Evolutionary conservation across 73 alveolate species (phyloP), one percentile per base, ranked within the genome.

Genomic region (Paramecium caudatum): DNA sequence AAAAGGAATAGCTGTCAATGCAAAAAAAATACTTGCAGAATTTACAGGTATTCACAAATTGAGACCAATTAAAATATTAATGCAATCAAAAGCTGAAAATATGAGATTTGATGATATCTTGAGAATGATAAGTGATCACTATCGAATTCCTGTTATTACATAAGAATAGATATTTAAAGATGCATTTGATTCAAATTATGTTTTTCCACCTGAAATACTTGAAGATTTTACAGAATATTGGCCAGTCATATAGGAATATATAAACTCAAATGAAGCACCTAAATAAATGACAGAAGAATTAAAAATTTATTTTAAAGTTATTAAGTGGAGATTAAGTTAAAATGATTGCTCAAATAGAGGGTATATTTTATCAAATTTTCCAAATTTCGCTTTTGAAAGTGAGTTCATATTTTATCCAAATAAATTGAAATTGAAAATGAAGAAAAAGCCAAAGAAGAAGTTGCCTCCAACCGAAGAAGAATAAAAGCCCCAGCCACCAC

Each of bases 321-420:
- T 86, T 0, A 86, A 78, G 41, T 86, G 93, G 93, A 86, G 93
- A 86, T 63, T 86, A 36, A 41, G 65, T 15, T 63, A 86, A 63
- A 86, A 86, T 63, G 93, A 92, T 39, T 96, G 99, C 81, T 92
- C 96, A 84, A 97, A 97, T 83, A 91, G 99, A 74, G 99, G 99
- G 6, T 97, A 95, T 91, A 94, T 97, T 80, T 94, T 97, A 34
- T 97, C 94, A 48, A 98, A 98, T 15, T 97, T 86, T 92, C 99
- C 99, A 3, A 88, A 47, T 34, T 39, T 41, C 48, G 43, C 43
- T 17, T 69, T 63, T 13, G 93, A 86, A 13, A 27, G 81, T 6
- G 90, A 63, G 19, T 62, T 12, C 21, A 86, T 86, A 15, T 86
- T 86, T 16, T 86, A 61, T 46, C 93, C 93, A 16, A 62, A 78